Base-by-base conservation (phyloP, 75 land plant genomes). In the Sequoiadendron giganteum region DNA sequence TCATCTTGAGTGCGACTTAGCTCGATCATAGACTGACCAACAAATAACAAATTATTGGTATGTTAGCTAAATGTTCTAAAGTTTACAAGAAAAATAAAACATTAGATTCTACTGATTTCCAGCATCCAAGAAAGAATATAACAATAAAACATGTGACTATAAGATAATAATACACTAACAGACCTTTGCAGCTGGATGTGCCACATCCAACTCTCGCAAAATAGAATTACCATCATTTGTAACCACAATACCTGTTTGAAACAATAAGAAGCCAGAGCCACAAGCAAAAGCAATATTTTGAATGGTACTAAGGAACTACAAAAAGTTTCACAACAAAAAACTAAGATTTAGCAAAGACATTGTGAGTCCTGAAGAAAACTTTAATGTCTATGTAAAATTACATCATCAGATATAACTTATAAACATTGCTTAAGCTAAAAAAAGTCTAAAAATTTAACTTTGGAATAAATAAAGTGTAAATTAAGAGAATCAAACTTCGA, bases 201-300 rank as follows among this genome's bases (percentile, higher is more conserved):
- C 97, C 82, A 98, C 87, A 94, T 98, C 99, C 43, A 98, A 87
- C 89, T 98, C 99, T 68, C 99, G 95, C 38, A 98, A 81, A 78
- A 98, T 98, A 61, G 99, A 96, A 93, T 98, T 98, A 84, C 99
- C 99, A 93, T 98, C 99, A 93, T 98, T 98, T 34, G 99, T 98
- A 42, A 98, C 94, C 15, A 98, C 99, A 82, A 97, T 97, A 8
- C 99, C 99, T 97, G 94, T 85, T 49, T 72, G 47, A 45, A 21
- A 82, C 36, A 47, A 30, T 30, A 86, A 75, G 55, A 56, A 25
- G 54, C 34, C n/a, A 82, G 81, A 28, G 14, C 18, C 36, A 82
- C 5, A n/a, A 72, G 14, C 40, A 32, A 65, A 72, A 56, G 54
- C n/a, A 5, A 88, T 40, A 43, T 38, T 86, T 30, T 40, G 18